Percentiles rank a stretch among this genome's conserved stretches.
phyloP scores from a whole-genome alignment of 495 filamentous ascomycete genomes.

The Margaritispora aquatica region DNA sequence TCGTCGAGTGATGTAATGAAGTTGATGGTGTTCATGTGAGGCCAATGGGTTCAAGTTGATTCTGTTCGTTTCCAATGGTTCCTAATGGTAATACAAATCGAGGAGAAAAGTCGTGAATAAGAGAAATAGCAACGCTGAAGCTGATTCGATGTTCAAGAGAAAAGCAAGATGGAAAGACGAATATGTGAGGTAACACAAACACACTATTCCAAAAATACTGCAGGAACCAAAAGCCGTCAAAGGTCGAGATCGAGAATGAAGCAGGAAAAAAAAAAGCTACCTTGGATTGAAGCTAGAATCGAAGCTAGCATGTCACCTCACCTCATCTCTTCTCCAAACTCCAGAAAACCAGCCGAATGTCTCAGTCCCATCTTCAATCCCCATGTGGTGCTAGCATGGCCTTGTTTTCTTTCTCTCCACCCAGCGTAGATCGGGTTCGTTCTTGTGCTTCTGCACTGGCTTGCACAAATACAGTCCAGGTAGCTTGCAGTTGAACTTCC shows the following conservation, averaged over 20 bases:
- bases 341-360: too few species aligned
- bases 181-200: too few species aligned
- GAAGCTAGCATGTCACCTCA: not conserved
- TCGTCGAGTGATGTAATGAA: not conserved
- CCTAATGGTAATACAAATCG: not conserved
- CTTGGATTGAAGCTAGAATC: not conserved
- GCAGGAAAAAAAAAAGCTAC: not conserved
- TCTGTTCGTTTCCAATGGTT: too few species aligned
- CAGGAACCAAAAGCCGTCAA: not conserved
- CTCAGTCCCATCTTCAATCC: too few species aligned
- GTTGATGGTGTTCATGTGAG: not conserved
- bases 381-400: too few species aligned
- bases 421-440: not conserved
- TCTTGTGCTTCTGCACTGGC: not conserved
- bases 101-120: not conserved
- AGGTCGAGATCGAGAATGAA: not conserved
- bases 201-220: not conserved
- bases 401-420: not conserved
- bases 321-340: not conserved
- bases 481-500: too few species aligned
- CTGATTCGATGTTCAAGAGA: too few species aligned
- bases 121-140: not conserved
- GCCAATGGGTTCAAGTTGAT: not conserved
- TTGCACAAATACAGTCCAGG: not conserved
- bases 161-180: too few species aligned